Evolutionary conservation across 2,329 filamentous ascomycete species (phyloP).

Genomic region (Bipolaris bicolor): DNA sequence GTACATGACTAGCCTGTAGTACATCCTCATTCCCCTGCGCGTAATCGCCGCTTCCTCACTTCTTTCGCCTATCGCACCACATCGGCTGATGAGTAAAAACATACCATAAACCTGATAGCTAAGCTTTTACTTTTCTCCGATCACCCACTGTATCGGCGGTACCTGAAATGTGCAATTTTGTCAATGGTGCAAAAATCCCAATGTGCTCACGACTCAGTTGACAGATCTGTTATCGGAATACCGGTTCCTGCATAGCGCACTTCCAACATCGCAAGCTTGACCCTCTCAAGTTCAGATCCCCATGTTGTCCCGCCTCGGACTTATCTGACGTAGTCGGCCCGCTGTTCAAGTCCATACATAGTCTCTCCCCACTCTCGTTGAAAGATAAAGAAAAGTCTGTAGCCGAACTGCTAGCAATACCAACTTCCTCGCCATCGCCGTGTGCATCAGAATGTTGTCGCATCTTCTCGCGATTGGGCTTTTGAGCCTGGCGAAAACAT

Average conservation of each 20-base stretch:
- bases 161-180: not conserved
- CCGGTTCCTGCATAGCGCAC: conserved; percentile 11
- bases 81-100: not conserved
- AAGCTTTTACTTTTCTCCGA: not conserved
- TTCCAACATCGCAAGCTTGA: conserved; percentile 4
- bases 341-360: not conserved
- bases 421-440: not conserved
- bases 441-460: conserved; percentile 9
- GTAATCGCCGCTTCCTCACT: not conserved
- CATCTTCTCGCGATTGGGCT: conserved; percentile 10
- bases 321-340: conserved; percentile 7
- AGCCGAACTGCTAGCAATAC: not conserved
- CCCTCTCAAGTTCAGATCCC: conserved; percentile 1
- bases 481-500: conserved; percentile 15
- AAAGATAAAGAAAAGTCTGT: not conserved
- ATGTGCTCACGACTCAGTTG: not conserved
- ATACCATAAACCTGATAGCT: not conserved
- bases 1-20: conserved; percentile 7
- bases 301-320: not conserved
- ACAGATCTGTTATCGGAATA: conserved; percentile 4
- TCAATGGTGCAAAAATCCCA: not conserved
- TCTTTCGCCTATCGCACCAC: not conserved
- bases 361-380: conserved; percentile 5
- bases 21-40: not conserved
- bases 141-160: not conserved